Evolutionary conservation across 805 yeast species (phyloP), one percentile per base, ranked within the genome.

Genomic region (Tetrapisispora fleetii): DNA sequence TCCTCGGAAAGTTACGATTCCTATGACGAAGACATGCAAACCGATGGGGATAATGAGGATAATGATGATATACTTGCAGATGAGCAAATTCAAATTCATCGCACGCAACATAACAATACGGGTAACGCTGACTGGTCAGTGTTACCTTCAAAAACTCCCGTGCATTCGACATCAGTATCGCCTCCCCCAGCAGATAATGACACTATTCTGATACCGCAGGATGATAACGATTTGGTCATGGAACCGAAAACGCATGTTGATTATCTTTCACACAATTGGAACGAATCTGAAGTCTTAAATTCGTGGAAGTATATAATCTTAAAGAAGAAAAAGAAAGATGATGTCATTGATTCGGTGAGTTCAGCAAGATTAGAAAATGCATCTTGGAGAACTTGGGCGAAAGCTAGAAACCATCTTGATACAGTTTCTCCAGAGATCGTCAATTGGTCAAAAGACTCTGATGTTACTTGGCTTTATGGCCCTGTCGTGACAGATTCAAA

Each of bases 311-410:
- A 93, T 63, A 84, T 93, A 49, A 89, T 88, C 40, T 68, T 80
- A 52, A 80, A 85, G 57, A 77, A 95, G 42, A 85, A 85, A 50
- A 41, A 30, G 18, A 64, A 62, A 54, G 59, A 60, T 33, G 43
- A 43, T 17, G 63, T 60, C 37, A 55, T 58, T 52, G 91, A 86
- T 60, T 84, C 86, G 52, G 95, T 96, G 37, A 81, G 80, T 70
- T 79, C 80, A 55, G 95, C 85, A 3, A 70, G 95, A 50, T 70
- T 85, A 46, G 95, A 85, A 62, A 85, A 85, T 62, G 98, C 98
- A 1, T 80, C 91, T 47, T 91, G 99, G 99, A 77, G 99, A 65
- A 93, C 97, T 4, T 93, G 98, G 99, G 89, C 95, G 13, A 95
- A 93, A 67, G 83, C 93, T 37, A 81, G 89, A 62, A 79, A 82